Percentiles rank a stretch among this genome's conserved stretches.
Evolutionary conservation across 208 protist genomes (phyloP).

Genomic region (Leishmania tropica): DNA sequence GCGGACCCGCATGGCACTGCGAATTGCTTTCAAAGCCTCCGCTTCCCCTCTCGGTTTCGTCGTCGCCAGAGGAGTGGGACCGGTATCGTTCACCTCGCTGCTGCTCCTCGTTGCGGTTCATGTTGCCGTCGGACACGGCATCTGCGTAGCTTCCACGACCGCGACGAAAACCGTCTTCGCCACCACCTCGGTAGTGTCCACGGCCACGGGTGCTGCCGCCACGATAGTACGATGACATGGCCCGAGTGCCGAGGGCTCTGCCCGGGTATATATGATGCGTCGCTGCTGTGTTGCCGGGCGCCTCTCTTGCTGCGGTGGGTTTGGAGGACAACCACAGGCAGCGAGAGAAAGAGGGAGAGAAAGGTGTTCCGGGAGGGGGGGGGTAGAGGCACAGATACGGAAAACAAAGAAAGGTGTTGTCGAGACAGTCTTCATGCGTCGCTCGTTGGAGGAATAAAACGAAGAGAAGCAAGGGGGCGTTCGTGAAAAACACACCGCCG

Average conservation of each 20-base stretch:
- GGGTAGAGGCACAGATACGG: background rate
- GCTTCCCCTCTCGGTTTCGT: slow-evolving; percentile 5
- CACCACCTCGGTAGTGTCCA: background rate
- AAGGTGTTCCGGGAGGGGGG: background rate
- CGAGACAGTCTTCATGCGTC: background rate
- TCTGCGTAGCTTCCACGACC: slow-evolving; percentile 13
- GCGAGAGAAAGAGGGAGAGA: background rate
- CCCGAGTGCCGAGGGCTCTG: background rate
- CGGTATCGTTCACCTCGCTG: slow-evolving; percentile 1
- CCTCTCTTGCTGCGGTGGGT: background rate
- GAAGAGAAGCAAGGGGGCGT: background rate
- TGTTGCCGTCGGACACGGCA: background rate
- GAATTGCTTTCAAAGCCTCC: background rate
- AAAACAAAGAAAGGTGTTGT: background rate
- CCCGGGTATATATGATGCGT: background rate
- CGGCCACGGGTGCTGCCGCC: slow-evolving; percentile 3
- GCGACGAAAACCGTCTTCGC: background rate
- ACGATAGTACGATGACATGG: slow-evolving; percentile 21
- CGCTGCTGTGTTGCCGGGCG: background rate
- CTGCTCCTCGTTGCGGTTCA: background rate
- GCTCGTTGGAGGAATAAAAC: background rate
- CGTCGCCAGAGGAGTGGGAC: slow-evolving; percentile 10
- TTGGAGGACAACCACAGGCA: background rate
- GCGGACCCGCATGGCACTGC: background rate
- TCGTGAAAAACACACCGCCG: too few species aligned